A percentile compares a stretch with the other conserved stretches of the same genome.
Conservation (phyloP, 108 stramenopile genomes). For the Pseudonitzschia multistriata region DNA sequence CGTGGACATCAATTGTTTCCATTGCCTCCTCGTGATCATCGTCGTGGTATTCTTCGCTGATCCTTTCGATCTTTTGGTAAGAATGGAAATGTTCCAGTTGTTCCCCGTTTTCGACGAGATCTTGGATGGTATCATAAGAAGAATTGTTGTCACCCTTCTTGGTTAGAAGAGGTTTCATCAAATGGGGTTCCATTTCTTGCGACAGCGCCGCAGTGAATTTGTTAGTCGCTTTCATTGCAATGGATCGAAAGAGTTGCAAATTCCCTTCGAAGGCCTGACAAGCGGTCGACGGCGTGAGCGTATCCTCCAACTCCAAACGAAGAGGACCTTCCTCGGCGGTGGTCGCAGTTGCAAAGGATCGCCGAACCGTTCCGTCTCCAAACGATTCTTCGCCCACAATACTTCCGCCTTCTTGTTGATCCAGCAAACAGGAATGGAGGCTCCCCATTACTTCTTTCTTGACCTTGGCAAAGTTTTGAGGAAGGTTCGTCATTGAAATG, state of each 20-base stretch:
- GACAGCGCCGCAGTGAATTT: slow-evolving; percentile 25
- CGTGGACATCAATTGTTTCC: slow-evolving; percentile 67
- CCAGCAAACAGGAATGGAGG: slow-evolving; percentile 24
- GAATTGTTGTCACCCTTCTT: slow-evolving; percentile 18
- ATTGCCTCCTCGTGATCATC: not conserved
- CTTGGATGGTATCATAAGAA: slow-evolving; percentile 36
- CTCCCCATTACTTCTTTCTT: slow-evolving; percentile 17
- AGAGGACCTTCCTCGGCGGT: not conserved
- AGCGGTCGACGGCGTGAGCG: not conserved
- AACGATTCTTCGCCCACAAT: slow-evolving; percentile 15
- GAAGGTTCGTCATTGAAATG: slow-evolving; percentile 35
- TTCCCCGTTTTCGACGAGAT: slow-evolving; percentile 59
- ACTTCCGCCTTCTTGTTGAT: slow-evolving; percentile 7
- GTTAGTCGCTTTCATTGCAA: slow-evolving; percentile 17
- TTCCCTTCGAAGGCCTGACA: slow-evolving; percentile 31
- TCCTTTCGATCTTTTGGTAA: slow-evolving; percentile 39
- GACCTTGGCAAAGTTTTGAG: not conserved
- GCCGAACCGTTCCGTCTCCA: slow-evolving; percentile 45
- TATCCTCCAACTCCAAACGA: not conserved
- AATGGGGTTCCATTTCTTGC: not conserved
- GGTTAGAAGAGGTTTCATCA: slow-evolving; percentile 16
- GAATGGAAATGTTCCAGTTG: slow-evolving; percentile 88
- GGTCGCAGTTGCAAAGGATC: slow-evolving; percentile 37
- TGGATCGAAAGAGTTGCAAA: slow-evolving; percentile 21
- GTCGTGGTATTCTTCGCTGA: not conserved